A percentile compares a stretch with the other conserved stretches of the same genome.
phyloP scores from a whole-genome alignment of 441 rosid species.

The Melastoma candidum region DNA sequence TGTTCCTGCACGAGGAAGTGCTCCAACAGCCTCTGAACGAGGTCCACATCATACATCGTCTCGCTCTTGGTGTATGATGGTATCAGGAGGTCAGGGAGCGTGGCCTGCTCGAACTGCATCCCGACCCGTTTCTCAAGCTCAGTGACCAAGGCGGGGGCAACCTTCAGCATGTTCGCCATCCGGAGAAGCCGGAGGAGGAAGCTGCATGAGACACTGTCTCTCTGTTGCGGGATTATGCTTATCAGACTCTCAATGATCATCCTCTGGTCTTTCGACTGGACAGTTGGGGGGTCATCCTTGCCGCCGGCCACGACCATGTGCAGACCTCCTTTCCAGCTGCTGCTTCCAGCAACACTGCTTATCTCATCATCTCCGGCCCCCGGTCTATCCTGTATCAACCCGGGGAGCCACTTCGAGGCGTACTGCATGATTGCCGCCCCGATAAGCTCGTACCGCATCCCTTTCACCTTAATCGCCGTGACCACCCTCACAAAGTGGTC shows the following conservation, averaged over 20 bases:
- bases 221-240: constrained; percentile 32
- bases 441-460: constrained; percentile 29
- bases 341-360: too few relatives aligned
- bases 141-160: constrained; percentile 15
- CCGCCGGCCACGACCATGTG: too few relatives aligned
- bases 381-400: constrained; percentile 20
- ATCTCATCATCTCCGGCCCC: too few relatives aligned
- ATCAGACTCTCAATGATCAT: constrained; percentile 36
- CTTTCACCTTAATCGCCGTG: constrained; percentile 30
- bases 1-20: constrained; percentile 10
- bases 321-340: too few relatives aligned
- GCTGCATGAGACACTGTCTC: constrained; percentile 40
- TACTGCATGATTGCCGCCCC: constrained; percentile 42
- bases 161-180: constrained; percentile 24
- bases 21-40: constrained; percentile 26
- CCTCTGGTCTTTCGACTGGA: constrained; percentile 15
- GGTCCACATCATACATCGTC: constrained; percentile 25
- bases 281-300: constrained; percentile 15
- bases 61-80: constrained; percentile 21
- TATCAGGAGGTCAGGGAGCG: constrained; percentile 38
- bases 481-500: constrained; percentile 47
- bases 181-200: constrained; percentile 47
- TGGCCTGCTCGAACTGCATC: constrained; percentile 31
- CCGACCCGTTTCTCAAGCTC: constrained; percentile 29
- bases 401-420: constrained; percentile 39